These are phyloP conservation scores for Pestalotiopsis sp. DNA, from an alignment of 2,329 filamentous ascomycete species.

Conservation along the genomic window DNA sequence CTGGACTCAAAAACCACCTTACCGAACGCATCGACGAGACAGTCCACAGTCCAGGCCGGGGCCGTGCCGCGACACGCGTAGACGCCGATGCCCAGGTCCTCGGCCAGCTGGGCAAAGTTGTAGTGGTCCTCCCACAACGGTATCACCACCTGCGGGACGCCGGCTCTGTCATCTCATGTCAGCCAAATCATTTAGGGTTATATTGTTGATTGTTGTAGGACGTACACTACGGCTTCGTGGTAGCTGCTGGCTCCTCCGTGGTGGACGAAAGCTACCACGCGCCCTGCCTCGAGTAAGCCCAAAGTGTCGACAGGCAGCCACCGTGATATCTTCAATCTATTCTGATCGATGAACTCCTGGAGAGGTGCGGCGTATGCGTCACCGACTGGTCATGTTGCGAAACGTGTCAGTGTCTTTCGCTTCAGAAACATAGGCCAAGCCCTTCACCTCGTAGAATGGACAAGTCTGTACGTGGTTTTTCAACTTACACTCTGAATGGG, in stretches of 20 bases:
- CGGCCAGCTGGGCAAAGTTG: slow-evolving; percentile 14
- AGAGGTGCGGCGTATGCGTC: background rate
- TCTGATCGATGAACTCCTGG: background rate
- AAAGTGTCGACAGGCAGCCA: slow-evolving; percentile 9
- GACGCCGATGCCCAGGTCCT: slow-evolving; percentile 10
- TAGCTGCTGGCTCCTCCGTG: slow-evolving; percentile 14
- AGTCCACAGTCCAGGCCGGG: slow-evolving; percentile 27
- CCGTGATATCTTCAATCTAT: background rate
- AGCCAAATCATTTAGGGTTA: background rate
- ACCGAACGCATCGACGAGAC: slow-evolving; percentile 24
- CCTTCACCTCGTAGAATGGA: no score
- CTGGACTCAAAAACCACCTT: background rate
- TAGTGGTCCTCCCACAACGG: slow-evolving; percentile 13
- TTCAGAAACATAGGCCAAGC: background rate
- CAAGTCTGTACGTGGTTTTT: background rate
- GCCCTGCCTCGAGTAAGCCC: slow-evolving; percentile 7
- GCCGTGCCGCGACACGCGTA: slow-evolving; percentile 6
- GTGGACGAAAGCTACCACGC: slow-evolving; percentile 10
- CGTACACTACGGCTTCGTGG: slow-evolving; percentile 13
- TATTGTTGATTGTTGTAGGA: background rate
- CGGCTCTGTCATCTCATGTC: background rate
- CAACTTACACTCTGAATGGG: background rate
- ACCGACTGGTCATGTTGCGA: background rate
- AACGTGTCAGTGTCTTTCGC: background rate
- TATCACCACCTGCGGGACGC: slow-evolving; percentile 10